Evolutionary conservation across 2,329 filamentous ascomycete genomes (phyloP), one percentile per base, ranked within the genome.

Genomic region (Talaromyces sp.): DNA sequence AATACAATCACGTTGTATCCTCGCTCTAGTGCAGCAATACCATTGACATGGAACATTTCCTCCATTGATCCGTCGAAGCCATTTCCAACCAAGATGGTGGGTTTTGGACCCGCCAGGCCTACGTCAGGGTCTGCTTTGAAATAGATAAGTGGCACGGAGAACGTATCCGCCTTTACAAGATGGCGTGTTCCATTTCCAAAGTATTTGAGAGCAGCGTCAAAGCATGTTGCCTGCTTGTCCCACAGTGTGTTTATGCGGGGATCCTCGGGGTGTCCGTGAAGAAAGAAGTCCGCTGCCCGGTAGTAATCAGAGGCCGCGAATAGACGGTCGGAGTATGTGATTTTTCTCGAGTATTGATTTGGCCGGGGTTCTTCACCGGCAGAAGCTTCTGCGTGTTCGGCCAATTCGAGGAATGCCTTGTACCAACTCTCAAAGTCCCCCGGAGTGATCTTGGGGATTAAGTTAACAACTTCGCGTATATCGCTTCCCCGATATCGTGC

Each of bases 1-100:
- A 80, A 80, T 0, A 71, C 78, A 4, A 82, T 60, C 1, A 77
- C 72, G 0, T 79, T 79, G 59, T 81, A 82, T 0, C 80, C 80
- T 0, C 71, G 60, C 0, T 66, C 65, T 0, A 66, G 68, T 0
- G 65, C 77, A 0, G 55, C 65, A 70, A 66, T 1, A 69, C 62
- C 25, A 5, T 75, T 55, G 61, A 72, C 77, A 63, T 77, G 80
- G 0, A 81, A 49, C 60, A 81, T 79, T 60, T 81, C 79, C 51
- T 76, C 70, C 0, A 65, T 70, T 0, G 73, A 72, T 22, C 57
- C 57, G 62, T 81, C 79, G 2, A 58, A 68, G 0, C 79, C 79
- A 15, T 70, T 71, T 1, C 59, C 64, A 42, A 72, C 68, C 10
- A 81, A 30, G 3, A 80, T 60, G 22, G 78, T 54, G 0, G 77